phyloP scores from a whole-genome alignment of 768 basidiomycete genomes.

The Russula griseocarnosa region DNA sequence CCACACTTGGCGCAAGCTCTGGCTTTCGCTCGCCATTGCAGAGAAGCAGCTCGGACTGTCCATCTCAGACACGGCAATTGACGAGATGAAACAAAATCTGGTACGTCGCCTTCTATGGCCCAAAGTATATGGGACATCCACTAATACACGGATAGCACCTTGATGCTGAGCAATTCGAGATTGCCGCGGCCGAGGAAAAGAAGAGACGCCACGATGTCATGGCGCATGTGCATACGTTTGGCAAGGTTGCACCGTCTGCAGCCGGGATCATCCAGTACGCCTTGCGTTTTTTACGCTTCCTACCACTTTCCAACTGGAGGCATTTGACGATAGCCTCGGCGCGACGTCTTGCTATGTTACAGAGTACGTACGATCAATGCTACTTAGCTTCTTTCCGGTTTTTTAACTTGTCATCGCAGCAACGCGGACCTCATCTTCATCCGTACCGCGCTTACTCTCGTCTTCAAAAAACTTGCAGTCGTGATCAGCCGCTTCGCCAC shows the following conservation, averaged over 20 bases:
- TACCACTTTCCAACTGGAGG: neutral
- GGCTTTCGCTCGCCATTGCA: constrained; percentile 94
- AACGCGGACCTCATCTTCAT: constrained; percentile 99
- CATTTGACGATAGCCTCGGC: constrained; percentile 57
- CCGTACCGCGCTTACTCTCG: constrained; percentile 76
- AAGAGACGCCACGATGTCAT: constrained; percentile 98
- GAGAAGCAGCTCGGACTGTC: constrained; percentile 93
- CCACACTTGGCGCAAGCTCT: constrained; percentile 90
- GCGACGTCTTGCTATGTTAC: constrained; percentile 99
- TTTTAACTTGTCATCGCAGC: constrained; percentile 42
- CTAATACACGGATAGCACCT: constrained; percentile 49
- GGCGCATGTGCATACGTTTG: constrained; percentile 99
- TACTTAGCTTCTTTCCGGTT: neutral
- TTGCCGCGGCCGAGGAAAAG: constrained; percentile 93
- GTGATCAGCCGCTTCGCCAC: constrained; percentile 83
- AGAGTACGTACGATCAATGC: constrained; percentile 56
- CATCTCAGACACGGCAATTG: constrained; percentile 85
- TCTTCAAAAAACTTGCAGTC: constrained; percentile 82
- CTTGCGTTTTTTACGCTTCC: neutral
- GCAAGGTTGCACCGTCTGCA: constrained; percentile 86
- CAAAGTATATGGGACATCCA: neutral
- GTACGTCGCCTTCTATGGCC: constrained; percentile 42
- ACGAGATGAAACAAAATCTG: constrained; percentile 91
- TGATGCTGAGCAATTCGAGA: constrained; percentile 84
- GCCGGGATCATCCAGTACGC: constrained; percentile 93